phyloP scores from a whole-genome alignment of 2,329 filamentous ascomycete genomes.

The Penicillium decumbens region DNA sequence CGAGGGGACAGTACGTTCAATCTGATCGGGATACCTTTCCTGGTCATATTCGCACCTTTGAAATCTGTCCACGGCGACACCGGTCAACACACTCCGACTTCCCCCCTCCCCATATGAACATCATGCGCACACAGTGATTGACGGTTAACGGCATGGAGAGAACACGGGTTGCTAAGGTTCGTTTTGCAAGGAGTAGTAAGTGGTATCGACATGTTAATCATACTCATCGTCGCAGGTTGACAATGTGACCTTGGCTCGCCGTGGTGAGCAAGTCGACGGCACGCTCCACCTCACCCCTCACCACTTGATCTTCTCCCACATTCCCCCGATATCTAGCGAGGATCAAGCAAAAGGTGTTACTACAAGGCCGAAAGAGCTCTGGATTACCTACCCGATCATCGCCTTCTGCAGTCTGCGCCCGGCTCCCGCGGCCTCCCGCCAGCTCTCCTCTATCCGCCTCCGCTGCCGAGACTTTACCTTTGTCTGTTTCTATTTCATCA shows the following conservation, averaged over 20 bases:
- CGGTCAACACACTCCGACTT: background rate
- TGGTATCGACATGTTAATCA: background rate
- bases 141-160: slow-evolving; percentile 39
- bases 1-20: background rate
- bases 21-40: background rate
- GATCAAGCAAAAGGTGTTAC: slow-evolving; percentile 39
- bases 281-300: slow-evolving; percentile 60
- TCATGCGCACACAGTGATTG: slow-evolving; percentile 30
- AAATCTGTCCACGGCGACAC: background rate
- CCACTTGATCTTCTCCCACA: slow-evolving; percentile 61
- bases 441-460: slow-evolving; percentile 77
- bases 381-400: slow-evolving; percentile 94
- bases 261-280: slow-evolving; percentile 54
- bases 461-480: slow-evolving; percentile 92
- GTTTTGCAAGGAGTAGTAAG: slow-evolving; percentile 1
- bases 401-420: slow-evolving; percentile 73
- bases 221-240: slow-evolving; percentile 39
- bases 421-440: slow-evolving; percentile 62
- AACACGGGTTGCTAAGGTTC: slow-evolving; percentile 44
- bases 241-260: slow-evolving; percentile 56
- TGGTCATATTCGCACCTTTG: background rate
- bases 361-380: slow-evolving; percentile 65
- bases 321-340: slow-evolving; percentile 41
- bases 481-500: slow-evolving; percentile 80
- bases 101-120: slow-evolving; percentile 30